Evolutionary conservation across 306 rosid genomes (phyloP).

Genomic region (Pterocarpus santalinus): DNA sequence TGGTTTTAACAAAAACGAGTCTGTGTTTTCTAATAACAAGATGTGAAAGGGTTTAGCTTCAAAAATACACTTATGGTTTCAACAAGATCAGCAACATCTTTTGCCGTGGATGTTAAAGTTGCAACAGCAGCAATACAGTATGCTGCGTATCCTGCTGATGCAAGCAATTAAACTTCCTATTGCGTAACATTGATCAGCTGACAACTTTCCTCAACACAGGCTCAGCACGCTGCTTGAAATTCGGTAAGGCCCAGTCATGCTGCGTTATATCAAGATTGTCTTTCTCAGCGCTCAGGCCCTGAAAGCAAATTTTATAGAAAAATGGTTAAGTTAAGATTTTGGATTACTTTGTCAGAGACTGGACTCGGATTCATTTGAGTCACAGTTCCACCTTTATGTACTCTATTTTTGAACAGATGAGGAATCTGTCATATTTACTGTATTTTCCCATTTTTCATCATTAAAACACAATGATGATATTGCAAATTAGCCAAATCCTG

Average conservation of each 20-base stretch:
- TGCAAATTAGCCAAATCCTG: constrained; percentile 27
- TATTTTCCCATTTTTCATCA: constrained; percentile 18
- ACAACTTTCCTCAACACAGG: constrained; percentile 68
- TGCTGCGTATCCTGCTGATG: constrained; percentile 3
- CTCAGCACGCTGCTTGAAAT: constrained; percentile 92
- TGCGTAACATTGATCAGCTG: constrained; percentile 49
- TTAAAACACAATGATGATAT: constrained; percentile 7
- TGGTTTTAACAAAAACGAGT: constrained; percentile 41
- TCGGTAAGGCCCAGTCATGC: constrained; percentile 93
- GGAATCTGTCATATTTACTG: neutral
- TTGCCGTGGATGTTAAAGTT: constrained; percentile 30
- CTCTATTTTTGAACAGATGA: constrained; percentile 3
- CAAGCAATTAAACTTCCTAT: constrained; percentile 32
- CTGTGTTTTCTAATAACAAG: constrained; percentile 5
- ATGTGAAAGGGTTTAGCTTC: neutral
- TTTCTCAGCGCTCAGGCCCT: constrained; percentile 94
- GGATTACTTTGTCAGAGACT: neutral
- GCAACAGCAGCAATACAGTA: constrained; percentile 26
- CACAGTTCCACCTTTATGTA: neutral
- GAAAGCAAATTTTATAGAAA: constrained; percentile 42
- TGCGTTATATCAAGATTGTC: constrained; percentile 97
- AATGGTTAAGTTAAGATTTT: constrained; percentile 23
- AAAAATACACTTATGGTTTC: constrained; percentile 29
- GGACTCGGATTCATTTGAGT: neutral
- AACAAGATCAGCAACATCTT: constrained; percentile 16